Conservation (phyloP, 305 asterid genomes). For the Galium porrigens region DNA sequence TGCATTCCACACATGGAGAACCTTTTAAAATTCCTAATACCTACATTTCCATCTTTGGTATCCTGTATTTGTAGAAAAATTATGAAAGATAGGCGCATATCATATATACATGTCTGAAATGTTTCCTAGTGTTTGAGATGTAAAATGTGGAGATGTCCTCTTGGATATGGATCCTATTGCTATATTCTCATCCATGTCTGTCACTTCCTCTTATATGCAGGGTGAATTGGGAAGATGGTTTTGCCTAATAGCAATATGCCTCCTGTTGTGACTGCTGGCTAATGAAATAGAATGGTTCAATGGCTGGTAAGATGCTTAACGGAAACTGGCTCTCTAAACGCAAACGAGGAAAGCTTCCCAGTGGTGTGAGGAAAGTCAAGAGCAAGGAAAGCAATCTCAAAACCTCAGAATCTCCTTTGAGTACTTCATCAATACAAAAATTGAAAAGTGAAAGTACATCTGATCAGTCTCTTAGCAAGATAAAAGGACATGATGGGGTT, state of each 20-base stretch:
- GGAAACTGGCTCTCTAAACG: constrained; percentile 73
- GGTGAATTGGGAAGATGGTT: background rate
- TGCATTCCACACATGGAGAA: background rate
- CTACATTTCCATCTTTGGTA: background rate
- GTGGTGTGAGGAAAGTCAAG: constrained; percentile 35
- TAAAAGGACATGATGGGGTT: constrained; percentile 86
- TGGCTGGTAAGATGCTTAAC: constrained; percentile 40
- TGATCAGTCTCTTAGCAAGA: constrained; percentile 38
- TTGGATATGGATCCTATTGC: background rate
- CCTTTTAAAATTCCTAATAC: background rate
- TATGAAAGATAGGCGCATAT: background rate
- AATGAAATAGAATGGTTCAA: constrained; percentile 51
- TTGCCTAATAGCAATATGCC: constrained; percentile 1
- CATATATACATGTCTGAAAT: background rate
- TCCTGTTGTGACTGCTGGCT: constrained; percentile 10
- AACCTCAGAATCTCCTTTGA: constrained; percentile 30
- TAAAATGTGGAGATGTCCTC: background rate
- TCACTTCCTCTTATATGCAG: background rate
- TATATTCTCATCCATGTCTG: background rate
- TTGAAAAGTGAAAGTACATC: constrained; percentile 29
- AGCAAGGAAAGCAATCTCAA: constrained; percentile 32
- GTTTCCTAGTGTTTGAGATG: background rate
- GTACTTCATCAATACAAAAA: constrained; percentile 26
- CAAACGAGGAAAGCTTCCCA: constrained; percentile 56
- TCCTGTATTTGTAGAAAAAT: background rate